Percentiles rank a stretch among this genome's conserved stretches.
Conservation (phyloP, 1,139 yeast species). For the Suhomyces atakaporum region DNA sequence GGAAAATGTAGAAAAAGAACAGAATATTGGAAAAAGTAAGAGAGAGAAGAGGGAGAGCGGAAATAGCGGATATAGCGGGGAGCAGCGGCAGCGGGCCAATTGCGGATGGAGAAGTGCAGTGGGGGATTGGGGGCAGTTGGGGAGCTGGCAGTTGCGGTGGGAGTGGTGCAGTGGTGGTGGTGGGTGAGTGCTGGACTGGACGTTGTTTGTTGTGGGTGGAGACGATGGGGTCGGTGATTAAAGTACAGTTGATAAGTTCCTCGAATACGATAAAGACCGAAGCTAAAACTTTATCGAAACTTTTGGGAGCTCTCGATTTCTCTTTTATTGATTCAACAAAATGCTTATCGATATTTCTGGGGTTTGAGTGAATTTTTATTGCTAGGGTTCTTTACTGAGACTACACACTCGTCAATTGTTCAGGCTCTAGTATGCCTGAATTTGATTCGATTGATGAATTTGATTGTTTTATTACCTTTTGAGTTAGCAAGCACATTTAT, state of each 20-base stretch:
- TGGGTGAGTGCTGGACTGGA: no score
- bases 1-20: no score
- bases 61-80: no score
- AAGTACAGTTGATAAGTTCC: background rate
- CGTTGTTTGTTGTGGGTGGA: no score
- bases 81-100: no score
- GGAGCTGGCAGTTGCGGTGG: no score
- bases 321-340: background rate
- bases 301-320: background rate
- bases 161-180: no score
- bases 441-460: background rate
- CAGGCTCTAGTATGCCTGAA: background rate
- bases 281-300: background rate
- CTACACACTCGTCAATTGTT: background rate
- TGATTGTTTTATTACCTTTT: background rate
- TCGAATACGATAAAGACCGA: background rate
- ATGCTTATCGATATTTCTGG: background rate
- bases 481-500: background rate
- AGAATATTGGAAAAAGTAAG: no score
- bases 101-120: no score
- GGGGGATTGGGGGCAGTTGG: no score
- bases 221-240: no score
- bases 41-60: no score
- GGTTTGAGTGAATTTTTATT: background rate
- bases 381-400: background rate